A percentile compares a stretch with the other conserved stretches of the same genome.
Evolutionary conservation across 1,284 basidiomycete species (phyloP).

Genomic region (Cystobasidiaceae sp.): DNA sequence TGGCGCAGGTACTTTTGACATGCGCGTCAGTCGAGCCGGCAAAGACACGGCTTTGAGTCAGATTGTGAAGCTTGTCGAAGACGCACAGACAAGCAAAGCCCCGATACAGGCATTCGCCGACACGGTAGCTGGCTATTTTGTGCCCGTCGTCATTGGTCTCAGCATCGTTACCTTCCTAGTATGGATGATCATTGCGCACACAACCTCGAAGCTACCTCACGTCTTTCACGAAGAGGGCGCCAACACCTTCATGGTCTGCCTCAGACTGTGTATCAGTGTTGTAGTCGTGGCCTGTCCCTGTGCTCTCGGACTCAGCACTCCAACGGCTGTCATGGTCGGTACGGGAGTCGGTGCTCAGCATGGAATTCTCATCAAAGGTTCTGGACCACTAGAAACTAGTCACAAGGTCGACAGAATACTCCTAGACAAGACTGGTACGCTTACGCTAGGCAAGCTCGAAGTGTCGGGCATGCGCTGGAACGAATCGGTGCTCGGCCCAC

Average conservation of each 20-base stretch:
- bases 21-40: constrained; percentile 89
- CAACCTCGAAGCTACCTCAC: constrained; percentile 62
- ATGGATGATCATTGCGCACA: constrained; percentile 74
- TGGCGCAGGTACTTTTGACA: constrained; percentile 89
- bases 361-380: constrained; percentile 97
- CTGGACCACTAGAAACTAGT: constrained; percentile 86
- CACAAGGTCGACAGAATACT: constrained; percentile 73
- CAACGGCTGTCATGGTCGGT: constrained; percentile 99
- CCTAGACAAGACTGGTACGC: constrained; percentile 96
- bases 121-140: constrained; percentile 88
- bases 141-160: constrained; percentile 82
- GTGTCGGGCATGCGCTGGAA: constrained; percentile 76
- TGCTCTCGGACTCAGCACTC: constrained; percentile 90
- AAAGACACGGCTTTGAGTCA: constrained; percentile 93
- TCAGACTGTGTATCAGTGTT: constrained; percentile 96
- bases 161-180: constrained; percentile 71
- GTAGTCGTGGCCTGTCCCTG: constrained; percentile 98
- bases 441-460: constrained; percentile 77
- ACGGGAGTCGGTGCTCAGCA: constrained; percentile 95
- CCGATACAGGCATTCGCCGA: constrained; percentile 98
- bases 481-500: not conserved
- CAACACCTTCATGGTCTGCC: constrained; percentile 81
- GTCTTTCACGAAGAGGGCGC: constrained; percentile 80
- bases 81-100: constrained; percentile 95
- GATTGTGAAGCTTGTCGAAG: constrained; percentile 94